Percentiles rank a stretch among this genome's conserved stretches.
Conservation (phyloP, 768 basidiomycete genomes). For the Lactarius pseudohatsudake region DNA sequence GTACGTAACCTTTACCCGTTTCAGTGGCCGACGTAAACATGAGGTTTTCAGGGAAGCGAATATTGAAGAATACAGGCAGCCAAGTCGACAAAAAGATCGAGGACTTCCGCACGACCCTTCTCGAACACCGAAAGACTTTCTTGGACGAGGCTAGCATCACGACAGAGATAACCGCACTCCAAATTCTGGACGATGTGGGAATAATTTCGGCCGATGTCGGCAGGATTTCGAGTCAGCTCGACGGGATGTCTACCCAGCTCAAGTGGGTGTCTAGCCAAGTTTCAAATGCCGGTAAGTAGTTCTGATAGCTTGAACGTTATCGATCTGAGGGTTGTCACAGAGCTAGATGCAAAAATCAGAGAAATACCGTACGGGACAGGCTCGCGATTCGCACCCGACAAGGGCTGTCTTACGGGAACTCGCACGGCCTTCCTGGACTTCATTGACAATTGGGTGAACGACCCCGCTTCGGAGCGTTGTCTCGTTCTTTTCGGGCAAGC, state of each 20-base stretch:
- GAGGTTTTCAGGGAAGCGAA: background rate
- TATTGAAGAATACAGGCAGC: background rate
- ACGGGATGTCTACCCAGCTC: background rate
- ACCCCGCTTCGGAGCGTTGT: background rate
- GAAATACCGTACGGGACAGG: background rate
- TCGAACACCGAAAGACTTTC: background rate
- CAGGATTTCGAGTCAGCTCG: background rate
- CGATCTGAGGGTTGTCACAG: too few relatives aligned
- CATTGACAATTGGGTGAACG: background rate
- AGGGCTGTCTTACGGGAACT: background rate
- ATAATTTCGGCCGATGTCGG: background rate
- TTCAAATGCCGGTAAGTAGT: background rate
- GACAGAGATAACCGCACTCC: background rate
- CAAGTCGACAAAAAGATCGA: background rate
- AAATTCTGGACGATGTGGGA: conserved; percentile 1
- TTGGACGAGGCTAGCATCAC: background rate
- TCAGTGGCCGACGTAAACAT: background rate
- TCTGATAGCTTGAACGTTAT: background rate
- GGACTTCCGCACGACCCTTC: background rate
- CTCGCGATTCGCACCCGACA: background rate
- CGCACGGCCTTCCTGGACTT: background rate
- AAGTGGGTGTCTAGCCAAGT: background rate
- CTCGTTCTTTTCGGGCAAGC: conserved; percentile 3
- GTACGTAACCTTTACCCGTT: background rate
- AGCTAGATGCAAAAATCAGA: too few relatives aligned